These are phyloP conservation scores for Mollisiaceae sp. DNA, from an alignment of 2,329 filamentous ascomycete genomes.

Conservation along the genomic window DNA sequence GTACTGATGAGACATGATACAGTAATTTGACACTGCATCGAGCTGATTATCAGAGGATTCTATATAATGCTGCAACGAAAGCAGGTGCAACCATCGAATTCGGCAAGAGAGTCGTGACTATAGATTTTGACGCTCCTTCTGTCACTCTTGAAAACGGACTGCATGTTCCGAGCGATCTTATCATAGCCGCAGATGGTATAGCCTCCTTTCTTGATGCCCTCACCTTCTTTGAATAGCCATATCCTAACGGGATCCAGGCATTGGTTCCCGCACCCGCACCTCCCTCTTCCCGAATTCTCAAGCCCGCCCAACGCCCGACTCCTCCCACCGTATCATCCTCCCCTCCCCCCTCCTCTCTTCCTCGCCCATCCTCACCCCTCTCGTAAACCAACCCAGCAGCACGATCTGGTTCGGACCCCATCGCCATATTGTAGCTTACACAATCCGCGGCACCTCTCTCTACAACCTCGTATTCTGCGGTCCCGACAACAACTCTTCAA, in stretches of 20 bases:
- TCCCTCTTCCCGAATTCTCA: slow-evolving; percentile 15
- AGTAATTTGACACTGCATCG: slow-evolving; percentile 18
- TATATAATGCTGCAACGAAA: slow-evolving; percentile 18
- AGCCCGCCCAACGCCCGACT: slow-evolving; percentile 5
- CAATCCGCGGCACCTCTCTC: slow-evolving; percentile 8
- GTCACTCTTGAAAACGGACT: slow-evolving; percentile 53
- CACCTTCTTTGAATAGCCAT: neutral
- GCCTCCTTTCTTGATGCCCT: neutral
- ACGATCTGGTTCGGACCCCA: slow-evolving; percentile 15
- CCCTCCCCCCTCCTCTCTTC: slow-evolving; percentile 1
- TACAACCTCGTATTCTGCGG: slow-evolving; percentile 11
- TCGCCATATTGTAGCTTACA: slow-evolving; percentile 19
- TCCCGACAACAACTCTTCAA: neutral
- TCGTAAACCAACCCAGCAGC: slow-evolving; percentile 6
- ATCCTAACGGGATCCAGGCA: slow-evolving; percentile 6
- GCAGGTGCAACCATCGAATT: slow-evolving; percentile 11
- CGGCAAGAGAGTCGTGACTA: slow-evolving; percentile 4
- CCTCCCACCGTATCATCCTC: slow-evolving; percentile 12
- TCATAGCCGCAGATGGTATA: slow-evolving; percentile 59
- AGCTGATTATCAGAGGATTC: slow-evolving; percentile 22
- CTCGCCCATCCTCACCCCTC: neutral
- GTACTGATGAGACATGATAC: neutral
- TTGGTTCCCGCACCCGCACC: slow-evolving; percentile 14
- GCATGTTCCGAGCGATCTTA: slow-evolving; percentile 50
- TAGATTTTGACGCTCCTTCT: slow-evolving; percentile 46